Conservation (phyloP, 345 rosid species). For the Garcia nutans region DNA sequence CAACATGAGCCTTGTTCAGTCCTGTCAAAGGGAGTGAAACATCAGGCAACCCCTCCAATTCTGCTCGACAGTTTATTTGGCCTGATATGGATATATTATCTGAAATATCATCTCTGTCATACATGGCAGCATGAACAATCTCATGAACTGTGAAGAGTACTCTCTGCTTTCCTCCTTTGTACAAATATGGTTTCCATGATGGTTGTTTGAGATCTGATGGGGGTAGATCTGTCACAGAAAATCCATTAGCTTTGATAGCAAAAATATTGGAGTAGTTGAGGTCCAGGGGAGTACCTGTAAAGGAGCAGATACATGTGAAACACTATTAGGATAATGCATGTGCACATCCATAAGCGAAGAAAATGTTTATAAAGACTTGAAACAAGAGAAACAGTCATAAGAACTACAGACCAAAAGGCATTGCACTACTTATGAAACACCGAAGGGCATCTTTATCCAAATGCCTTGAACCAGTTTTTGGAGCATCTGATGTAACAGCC, state of each 20-base stretch:
- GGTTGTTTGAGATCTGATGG: constrained; percentile 84
- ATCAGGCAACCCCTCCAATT: constrained; percentile 90
- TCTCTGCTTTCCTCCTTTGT: constrained; percentile 89
- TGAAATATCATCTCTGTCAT: constrained; percentile 85
- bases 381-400: constrained; percentile 32
- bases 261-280: constrained; percentile 62
- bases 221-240: constrained; percentile 74
- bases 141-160: constrained; percentile 75
- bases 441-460: constrained; percentile 78
- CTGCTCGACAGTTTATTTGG: constrained; percentile 87
- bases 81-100: constrained; percentile 83
- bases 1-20: constrained; percentile 54
- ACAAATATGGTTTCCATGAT: constrained; percentile 92
- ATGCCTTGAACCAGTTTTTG: constrained; percentile 67
- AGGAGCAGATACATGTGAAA: constrained; percentile 11
- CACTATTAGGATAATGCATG: constrained; percentile 8
- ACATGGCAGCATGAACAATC: constrained; percentile 78
- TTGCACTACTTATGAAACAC: constrained; percentile 66
- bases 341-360: constrained; percentile 12
- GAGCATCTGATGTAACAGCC: constrained; percentile 59
- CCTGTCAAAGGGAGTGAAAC: constrained; percentile 84
- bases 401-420: constrained; percentile 85
- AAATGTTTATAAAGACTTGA: constrained; percentile 19
- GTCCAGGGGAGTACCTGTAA: constrained; percentile 81
- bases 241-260: constrained; percentile 68